Conservation (phyloP, 2,329 filamentous ascomycete species). For the Pyrenochaeta sp. region DNA sequence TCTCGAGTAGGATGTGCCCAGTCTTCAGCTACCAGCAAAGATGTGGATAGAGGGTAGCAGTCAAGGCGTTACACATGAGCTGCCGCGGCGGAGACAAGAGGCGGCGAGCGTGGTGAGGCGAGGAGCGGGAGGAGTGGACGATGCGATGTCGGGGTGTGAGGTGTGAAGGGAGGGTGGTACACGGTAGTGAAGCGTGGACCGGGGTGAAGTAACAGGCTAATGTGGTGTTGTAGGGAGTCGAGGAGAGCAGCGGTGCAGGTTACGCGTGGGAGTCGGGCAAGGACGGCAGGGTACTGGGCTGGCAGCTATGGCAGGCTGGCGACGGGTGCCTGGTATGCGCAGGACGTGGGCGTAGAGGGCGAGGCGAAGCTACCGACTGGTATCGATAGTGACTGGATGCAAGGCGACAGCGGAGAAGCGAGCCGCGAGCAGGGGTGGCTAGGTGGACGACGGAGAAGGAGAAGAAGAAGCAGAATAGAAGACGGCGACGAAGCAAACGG, state of each 20-base stretch:
- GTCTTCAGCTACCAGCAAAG: slow-evolving; percentile 44
- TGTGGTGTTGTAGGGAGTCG: background rate
- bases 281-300: slow-evolving; percentile 1
- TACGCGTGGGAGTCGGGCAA: background rate
- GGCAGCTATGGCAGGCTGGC: slow-evolving; percentile 4
- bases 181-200: background rate
- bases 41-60: slow-evolving; percentile 48
- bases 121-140: background rate
- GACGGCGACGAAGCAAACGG: background rate
- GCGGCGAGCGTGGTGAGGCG: slow-evolving; percentile 4
- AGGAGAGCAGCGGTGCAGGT: background rate
- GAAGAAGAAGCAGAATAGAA: background rate
- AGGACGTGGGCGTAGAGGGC: no score
- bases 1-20: slow-evolving; percentile 12
- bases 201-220: slow-evolving; percentile 3
- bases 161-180: background rate
- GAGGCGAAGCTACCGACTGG: no score
- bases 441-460: background rate
- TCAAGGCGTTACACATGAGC: slow-evolving; percentile 49
- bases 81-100: slow-evolving; percentile 18
- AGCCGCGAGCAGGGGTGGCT: slow-evolving; percentile 1
- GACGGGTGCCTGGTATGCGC: slow-evolving; percentile 15
- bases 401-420: slow-evolving; percentile 5
- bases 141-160: background rate
- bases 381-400: slow-evolving; percentile 13